Evolutionary conservation across 2,329 filamentous ascomycete genomes (phyloP), one percentile per base, ranked within the genome.

Genomic region (Diaporthe vexans): DNA sequence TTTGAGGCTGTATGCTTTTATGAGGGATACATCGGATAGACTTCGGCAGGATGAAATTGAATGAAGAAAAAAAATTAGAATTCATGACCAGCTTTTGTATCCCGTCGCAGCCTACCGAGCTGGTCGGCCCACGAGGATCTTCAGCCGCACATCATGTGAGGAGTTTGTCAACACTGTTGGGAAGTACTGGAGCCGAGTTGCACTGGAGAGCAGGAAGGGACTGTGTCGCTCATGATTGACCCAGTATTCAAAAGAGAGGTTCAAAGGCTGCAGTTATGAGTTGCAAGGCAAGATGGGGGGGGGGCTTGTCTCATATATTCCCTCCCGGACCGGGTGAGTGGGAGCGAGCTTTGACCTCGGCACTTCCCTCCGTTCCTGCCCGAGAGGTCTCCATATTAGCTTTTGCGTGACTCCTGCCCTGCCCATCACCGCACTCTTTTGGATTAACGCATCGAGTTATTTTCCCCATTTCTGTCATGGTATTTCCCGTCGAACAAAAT

Each of bases 11-110:
- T 48, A 46, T 57, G 40, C 26, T 40, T n/a, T 40, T 48, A 24
- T 63, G 72, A 70, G 40, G 29, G n/a, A 52, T 51, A 70, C 57
- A 54, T 70, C 46, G 33, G 58, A 74, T 71, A 74, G 72, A 74
- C 57, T 54, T 58, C 37, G 56, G 72, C 72, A 48, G 56, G 43
- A 61, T 48, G 65, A 43, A 63, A 71, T 29, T 48, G 72, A 74
- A 65, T 72, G 46, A 63, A n/a, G n/a, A 57, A 43, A 69, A 37
- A 57, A 73, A 46, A 46, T 11, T 24, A 35, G 56, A 71, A 59
- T 19, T 40, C 57, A 71, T 57, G 72, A 51, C 57, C 48, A 54
- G n/a, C 33, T 68, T 21, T 54, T 68, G 33, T 26, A 35, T 40
- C n/a, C n/a, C 9, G 63, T 8, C 21, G 40, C n/a, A 52, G 29